A percentile compares a stretch with the other conserved stretches of the same genome.
Conservation (phyloP, 164 flowering plant species). For the Cinnamomum micranthum region DNA sequence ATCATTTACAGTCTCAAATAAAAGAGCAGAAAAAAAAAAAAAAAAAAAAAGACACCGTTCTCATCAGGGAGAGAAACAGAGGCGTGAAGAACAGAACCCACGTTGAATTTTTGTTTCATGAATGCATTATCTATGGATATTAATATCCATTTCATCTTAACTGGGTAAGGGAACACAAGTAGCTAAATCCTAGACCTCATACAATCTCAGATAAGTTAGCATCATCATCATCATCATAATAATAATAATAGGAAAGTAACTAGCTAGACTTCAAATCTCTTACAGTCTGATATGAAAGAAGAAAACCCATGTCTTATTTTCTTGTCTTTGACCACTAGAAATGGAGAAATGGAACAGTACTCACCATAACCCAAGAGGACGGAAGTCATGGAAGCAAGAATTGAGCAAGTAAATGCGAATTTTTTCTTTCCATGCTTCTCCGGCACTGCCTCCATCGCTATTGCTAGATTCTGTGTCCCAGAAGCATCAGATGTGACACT, state of each 20-base stretch:
- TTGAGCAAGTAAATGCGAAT: slow-evolving; percentile 14
- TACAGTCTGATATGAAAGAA: no score
- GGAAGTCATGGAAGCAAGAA: slow-evolving; percentile 35
- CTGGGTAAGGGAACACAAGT: background rate
- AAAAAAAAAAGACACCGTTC: no score
- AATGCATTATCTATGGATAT: no score
- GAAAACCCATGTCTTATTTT: background rate
- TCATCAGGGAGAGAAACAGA: background rate
- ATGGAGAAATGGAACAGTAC: background rate
- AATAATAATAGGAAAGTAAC: no score
- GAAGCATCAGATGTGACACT: background rate
- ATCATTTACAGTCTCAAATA: background rate
- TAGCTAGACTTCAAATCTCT: background rate
- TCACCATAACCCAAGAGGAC: slow-evolving; percentile 33
- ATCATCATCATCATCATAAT: no score
- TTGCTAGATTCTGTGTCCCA: background rate
- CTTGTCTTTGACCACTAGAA: background rate
- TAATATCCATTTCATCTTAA: no score
- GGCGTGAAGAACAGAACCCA: no score
- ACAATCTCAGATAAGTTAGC: background rate
- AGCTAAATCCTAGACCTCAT: background rate
- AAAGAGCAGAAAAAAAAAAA: background rate
- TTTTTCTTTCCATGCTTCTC: slow-evolving; percentile 18
- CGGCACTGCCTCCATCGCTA: background rate
- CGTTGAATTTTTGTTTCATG: no score